These are phyloP conservation scores for Alternaria triticimaculans DNA, from an alignment of 2,329 filamentous ascomycete species.

Conservation along the genomic window DNA sequence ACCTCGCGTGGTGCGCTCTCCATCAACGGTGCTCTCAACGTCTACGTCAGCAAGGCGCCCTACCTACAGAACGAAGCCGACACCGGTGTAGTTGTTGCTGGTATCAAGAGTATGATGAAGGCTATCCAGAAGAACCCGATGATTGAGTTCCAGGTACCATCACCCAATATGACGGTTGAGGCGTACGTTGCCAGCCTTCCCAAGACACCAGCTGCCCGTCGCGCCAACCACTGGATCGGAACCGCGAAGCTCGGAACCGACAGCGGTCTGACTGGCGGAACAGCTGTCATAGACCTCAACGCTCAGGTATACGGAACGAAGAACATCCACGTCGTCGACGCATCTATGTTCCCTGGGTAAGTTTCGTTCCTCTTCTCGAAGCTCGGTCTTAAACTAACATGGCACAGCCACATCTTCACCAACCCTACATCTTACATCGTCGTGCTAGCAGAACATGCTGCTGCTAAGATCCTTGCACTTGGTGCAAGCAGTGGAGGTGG, in stretches of 20 bases:
- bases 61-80: conserved; percentile 66
- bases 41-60: conserved; percentile 65
- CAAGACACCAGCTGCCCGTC: conserved; percentile 48
- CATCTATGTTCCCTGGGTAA: conserved; percentile 55
- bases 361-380: too few relatives aligned
- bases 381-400: too few relatives aligned
- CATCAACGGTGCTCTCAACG: conserved; percentile 64
- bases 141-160: conserved; percentile 64
- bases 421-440: conserved; percentile 51
- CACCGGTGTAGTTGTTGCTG: conserved; percentile 67
- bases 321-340: conserved; percentile 57
- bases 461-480: conserved; percentile 47
- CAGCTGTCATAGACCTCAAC: conserved; percentile 58
- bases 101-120: conserved; percentile 66
- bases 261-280: conserved; percentile 51
- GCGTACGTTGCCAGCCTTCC: conserved; percentile 61
- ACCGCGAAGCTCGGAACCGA: conserved; percentile 63
- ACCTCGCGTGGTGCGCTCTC: conserved; percentile 68
- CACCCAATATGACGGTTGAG: conserved; percentile 58
- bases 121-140: conserved; percentile 61
- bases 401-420: conserved; percentile 40
- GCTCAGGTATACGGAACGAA: conserved; percentile 57
- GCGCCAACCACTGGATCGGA: conserved; percentile 58
- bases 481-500: conserved; percentile 10
- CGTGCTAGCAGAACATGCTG: conserved; percentile 45